These are phyloP conservation scores for Beauveria pseudobassiana DNA, from an alignment of 2,329 filamentous ascomycete genomes.

Conservation along the genomic window DNA sequence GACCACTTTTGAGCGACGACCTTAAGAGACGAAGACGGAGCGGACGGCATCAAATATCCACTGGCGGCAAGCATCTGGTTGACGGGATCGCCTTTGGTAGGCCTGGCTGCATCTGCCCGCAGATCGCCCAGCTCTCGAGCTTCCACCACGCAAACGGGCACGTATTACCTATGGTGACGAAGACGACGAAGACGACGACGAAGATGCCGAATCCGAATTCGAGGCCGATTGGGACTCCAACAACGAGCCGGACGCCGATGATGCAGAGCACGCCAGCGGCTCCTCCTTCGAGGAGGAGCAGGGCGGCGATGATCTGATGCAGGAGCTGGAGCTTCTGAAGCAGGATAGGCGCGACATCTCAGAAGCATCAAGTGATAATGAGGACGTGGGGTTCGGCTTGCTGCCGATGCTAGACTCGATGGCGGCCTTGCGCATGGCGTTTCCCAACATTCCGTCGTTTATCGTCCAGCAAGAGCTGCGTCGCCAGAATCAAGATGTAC, in stretches of 20 bases:
- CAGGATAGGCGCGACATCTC: conserved; percentile 9
- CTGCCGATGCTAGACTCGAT: conserved; percentile 14
- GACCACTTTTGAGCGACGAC: conserved; percentile 69
- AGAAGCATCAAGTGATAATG: conserved; percentile 13
- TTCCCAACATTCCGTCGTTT: conserved; percentile 30
- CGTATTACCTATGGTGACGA: conserved; percentile 38
- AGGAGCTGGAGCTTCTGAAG: conserved; percentile 7
- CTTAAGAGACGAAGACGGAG: conserved; percentile 63
- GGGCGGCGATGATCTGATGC: conserved; percentile 2
- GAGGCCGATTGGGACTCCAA: conserved; percentile 17
- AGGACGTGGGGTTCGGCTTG: conserved; percentile 3
- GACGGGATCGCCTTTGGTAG: conserved; percentile 82
- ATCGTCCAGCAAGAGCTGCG: conserved; percentile 30
- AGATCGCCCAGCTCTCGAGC: conserved; percentile 58
- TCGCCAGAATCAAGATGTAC: conserved; percentile 27
- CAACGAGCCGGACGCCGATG: conserved; percentile 14
- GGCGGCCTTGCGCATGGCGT: conserved; percentile 33
- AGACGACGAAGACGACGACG: conserved; percentile 31
- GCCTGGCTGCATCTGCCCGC: conserved; percentile 51
- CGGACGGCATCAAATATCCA: conserved; percentile 74
- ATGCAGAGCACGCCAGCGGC: not conserved
- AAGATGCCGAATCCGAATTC: conserved; percentile 27
- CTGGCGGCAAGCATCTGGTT: conserved; percentile 70
- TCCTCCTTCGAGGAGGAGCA: conserved; percentile 6
- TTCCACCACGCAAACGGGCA: conserved; percentile 66